Percentiles rank a stretch among this genome's conserved stretches.
These are phyloP conservation scores for Saturnispora hagleri DNA, from an alignment of 805 yeast genomes.

Conservation along the genomic window DNA sequence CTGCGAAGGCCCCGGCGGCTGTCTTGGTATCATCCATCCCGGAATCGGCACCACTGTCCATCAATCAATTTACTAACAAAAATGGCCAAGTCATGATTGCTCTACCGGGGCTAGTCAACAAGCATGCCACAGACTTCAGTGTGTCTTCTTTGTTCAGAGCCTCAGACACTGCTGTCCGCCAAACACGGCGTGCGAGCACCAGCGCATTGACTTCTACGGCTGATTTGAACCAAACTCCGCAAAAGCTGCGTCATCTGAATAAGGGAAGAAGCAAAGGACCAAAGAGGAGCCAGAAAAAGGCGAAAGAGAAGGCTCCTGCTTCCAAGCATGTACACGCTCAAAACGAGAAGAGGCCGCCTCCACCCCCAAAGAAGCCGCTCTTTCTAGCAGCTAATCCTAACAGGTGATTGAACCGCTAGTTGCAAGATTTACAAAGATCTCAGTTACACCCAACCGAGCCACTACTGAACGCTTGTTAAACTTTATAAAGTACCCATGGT, in stretches of 20 bases:
- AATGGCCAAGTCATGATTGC: slow-evolving; percentile 2
- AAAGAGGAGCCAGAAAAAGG: slow-evolving; percentile 37
- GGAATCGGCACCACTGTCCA: background rate
- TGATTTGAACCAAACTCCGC: slow-evolving; percentile 17
- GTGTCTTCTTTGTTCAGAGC: background rate
- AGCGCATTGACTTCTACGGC: slow-evolving; percentile 9
- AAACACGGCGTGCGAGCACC: background rate
- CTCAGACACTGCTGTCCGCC: background rate
- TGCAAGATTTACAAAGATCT: background rate
- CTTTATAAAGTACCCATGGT: too few relatives aligned
- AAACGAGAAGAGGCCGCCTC: background rate
- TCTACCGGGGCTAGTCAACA: slow-evolving; percentile 1
- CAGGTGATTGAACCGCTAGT: background rate
- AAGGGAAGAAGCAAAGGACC: slow-evolving; percentile 45
- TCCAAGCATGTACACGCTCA: background rate
- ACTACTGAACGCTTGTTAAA: background rate
- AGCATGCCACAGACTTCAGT: background rate
- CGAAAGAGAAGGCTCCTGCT: background rate
- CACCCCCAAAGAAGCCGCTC: background rate
- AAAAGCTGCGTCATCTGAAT: slow-evolving; percentile 34
- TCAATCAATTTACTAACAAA: background rate
- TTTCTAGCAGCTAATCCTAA: background rate
- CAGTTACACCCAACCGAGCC: background rate
- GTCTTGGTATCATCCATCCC: background rate
- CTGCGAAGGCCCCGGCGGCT: background rate